A percentile compares a stretch with the other conserved stretches of the same genome.
Conservation (phyloP, 2,329 filamentous ascomycete genomes). For the Incumbomyces delicatus region DNA sequence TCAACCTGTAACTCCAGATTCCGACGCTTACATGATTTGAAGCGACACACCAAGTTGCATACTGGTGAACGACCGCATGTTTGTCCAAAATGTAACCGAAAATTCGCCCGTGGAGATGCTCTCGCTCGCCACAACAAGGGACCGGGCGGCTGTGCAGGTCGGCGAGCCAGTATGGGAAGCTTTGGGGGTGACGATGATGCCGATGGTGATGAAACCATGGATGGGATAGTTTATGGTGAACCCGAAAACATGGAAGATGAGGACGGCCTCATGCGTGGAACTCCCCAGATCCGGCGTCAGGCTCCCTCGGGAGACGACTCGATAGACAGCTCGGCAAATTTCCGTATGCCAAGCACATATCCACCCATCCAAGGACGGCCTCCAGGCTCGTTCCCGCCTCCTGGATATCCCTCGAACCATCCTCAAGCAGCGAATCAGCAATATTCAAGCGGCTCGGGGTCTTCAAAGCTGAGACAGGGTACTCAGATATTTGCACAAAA, state of each 20-base stretch:
- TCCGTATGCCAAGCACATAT: slow-evolving; percentile 64
- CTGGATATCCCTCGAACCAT: slow-evolving; percentile 41
- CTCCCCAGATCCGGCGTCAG: slow-evolving; percentile 69
- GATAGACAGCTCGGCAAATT: slow-evolving; percentile 29
- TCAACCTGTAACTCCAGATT: slow-evolving; percentile 90
- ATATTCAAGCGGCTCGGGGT: background rate
- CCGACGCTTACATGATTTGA: slow-evolving; percentile 83
- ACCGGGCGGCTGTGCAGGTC: slow-evolving; percentile 85
- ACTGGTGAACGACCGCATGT: slow-evolving; percentile 93
- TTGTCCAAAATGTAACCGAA: slow-evolving; percentile 86
- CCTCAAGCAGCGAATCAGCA: background rate
- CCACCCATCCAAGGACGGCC: slow-evolving; percentile 54
- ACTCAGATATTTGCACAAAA: slow-evolving; percentile 54
- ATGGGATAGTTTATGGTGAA: slow-evolving; percentile 51
- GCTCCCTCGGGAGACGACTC: slow-evolving; percentile 45
- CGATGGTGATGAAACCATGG: slow-evolving; percentile 50
- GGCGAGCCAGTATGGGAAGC: slow-evolving; percentile 73
- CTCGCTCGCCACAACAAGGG: slow-evolving; percentile 92
- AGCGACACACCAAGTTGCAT: slow-evolving; percentile 91
- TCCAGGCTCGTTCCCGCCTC: slow-evolving; percentile 53
- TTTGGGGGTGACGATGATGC: slow-evolving; percentile 71
- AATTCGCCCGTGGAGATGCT: slow-evolving; percentile 91
- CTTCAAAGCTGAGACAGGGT: slow-evolving; percentile 1
- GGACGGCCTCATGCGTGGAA: slow-evolving; percentile 32
- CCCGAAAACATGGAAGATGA: slow-evolving; percentile 41